Evolutionary conservation across 108 stramenopile genomes (phyloP), one percentile per base, ranked within the genome.

Genomic region (Nitzschia palea): DNA sequence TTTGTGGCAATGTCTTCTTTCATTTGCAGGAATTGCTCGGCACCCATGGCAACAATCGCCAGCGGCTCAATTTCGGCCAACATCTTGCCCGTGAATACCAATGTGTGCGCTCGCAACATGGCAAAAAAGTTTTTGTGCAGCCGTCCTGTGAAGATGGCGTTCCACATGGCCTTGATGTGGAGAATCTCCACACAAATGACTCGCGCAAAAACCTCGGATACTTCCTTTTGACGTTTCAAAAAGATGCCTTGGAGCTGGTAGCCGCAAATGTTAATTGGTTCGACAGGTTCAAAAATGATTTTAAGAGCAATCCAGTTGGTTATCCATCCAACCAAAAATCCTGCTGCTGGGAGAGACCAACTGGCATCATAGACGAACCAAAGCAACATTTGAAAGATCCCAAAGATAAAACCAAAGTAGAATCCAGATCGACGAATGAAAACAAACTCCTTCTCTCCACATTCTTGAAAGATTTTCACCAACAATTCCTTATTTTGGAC

Each of bases 261-360:
- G 6, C 80, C 68, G 30, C 89, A 70, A 66, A 90, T 44, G 18
- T 81, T 67, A 26, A 79, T 80, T 4, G 97, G 97, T 27, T 96
- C 80, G 12, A 92, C 62, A 1, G 98, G 98, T 55, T 74, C 55
- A 69, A 98, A 98, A 37, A 98, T 92, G 5, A 95, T 67, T 80
- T 95, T 94, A 34, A 98, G 80, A 28, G 96, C 97, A 53, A 98
- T 61, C 76, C 84, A 97, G 77, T 98, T 98, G 1, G 98, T 98
- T 8, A 89, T 70, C 77, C 85, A 96, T 35, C 95, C 95, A 18
- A 96, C 95, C 18, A 90, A n/a, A 29, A 90, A 86, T 29, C 95
- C 95, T 17, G 85, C 88, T 23, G 73, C 57, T 0, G 81, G 80
- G 20, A 78, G 80, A 30, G 87, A 58, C 92, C 92, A 96, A 23